phyloP scores from a whole-genome alignment of 768 basidiomycete species.

The Amanita pallidorosea region DNA sequence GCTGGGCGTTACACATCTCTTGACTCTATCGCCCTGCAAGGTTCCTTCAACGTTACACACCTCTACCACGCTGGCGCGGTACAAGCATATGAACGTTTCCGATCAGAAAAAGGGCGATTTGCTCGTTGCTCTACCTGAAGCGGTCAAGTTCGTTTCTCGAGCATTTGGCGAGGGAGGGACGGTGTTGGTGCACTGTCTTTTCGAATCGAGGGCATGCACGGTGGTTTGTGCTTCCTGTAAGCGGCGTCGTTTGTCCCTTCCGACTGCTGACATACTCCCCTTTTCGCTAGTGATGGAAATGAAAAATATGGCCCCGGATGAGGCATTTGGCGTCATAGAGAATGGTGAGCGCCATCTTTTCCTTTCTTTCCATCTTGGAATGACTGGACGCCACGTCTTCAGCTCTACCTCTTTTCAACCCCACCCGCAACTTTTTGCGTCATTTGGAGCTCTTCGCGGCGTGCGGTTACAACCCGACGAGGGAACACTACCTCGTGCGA shows the following conservation, averaged over 20 bases:
- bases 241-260: constrained; percentile 11
- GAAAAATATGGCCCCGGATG: constrained; percentile 23
- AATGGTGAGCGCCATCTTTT: constrained; percentile 21
- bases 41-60: constrained; percentile 18
- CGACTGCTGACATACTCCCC: not conserved
- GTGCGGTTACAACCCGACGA: constrained; percentile 27
- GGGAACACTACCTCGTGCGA: constrained; percentile 26
- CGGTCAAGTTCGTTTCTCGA: constrained; percentile 34
- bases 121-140: constrained; percentile 32
- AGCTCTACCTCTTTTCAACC: constrained; percentile 47
- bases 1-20: constrained; percentile 39
- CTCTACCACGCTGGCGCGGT: constrained; percentile 20
- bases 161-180: constrained; percentile 29
- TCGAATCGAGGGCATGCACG: constrained; percentile 45
- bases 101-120: constrained; percentile 27
- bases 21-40: constrained; percentile 46
- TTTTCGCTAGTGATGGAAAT: constrained; percentile 33
- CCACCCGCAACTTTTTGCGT: constrained; percentile 32
- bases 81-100: constrained; percentile 32
- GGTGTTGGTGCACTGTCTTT: constrained; percentile 43
- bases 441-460: constrained; percentile 36
- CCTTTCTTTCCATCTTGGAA: no score
- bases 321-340: constrained; percentile 30
- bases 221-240: constrained; percentile 43
- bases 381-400: not conserved